Percentiles rank a stretch among this genome's conserved stretches.
Evolutionary conservation across 306 rosid genomes (phyloP).

Genomic region (Citrullus colocynthis): DNA sequence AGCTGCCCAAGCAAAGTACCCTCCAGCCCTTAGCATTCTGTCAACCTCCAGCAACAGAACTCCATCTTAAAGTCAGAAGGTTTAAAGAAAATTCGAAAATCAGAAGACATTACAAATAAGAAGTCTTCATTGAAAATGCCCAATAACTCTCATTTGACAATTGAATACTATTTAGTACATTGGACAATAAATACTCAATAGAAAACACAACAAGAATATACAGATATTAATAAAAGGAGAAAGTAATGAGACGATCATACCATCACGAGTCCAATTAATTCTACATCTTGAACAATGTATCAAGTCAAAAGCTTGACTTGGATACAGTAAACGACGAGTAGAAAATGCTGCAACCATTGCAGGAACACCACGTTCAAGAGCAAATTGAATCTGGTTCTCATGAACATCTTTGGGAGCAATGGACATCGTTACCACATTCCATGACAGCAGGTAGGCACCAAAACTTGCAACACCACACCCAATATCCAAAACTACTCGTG

Average conservation of each 20-base stretch:
- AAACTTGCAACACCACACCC: slow-evolving; percentile 99
- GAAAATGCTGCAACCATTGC: slow-evolving; percentile 92
- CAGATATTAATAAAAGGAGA: not conserved
- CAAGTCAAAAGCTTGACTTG: slow-evolving; percentile 91
- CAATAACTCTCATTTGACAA: not conserved
- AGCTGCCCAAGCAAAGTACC: slow-evolving; percentile 98
- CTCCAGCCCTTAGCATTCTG: slow-evolving; percentile 92
- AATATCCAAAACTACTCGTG: slow-evolving; percentile 71
- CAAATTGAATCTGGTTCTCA: slow-evolving; percentile 94
- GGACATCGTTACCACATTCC: slow-evolving; percentile 74
- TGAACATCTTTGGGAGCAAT: slow-evolving; percentile 95
- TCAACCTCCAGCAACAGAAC: slow-evolving; percentile 83
- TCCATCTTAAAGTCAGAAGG: slow-evolving; percentile 60
- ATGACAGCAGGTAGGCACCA: slow-evolving; percentile 73
- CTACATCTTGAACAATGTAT: slow-evolving; percentile 94
- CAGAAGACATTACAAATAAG: slow-evolving; percentile 15
- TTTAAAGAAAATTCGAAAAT: slow-evolving; percentile 1
- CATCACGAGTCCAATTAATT: slow-evolving; percentile 89
- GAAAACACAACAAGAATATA: not conserved
- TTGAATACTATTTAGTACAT: not conserved
- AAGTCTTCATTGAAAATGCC: not conserved
- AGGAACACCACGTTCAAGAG: slow-evolving; percentile 98
- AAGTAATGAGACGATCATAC: slow-evolving; percentile 22
- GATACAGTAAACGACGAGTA: slow-evolving; percentile 68
- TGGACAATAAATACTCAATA: not conserved